Conservation (phyloP, 148 eudicot species). For the Rhododendron griersonianum region DNA sequence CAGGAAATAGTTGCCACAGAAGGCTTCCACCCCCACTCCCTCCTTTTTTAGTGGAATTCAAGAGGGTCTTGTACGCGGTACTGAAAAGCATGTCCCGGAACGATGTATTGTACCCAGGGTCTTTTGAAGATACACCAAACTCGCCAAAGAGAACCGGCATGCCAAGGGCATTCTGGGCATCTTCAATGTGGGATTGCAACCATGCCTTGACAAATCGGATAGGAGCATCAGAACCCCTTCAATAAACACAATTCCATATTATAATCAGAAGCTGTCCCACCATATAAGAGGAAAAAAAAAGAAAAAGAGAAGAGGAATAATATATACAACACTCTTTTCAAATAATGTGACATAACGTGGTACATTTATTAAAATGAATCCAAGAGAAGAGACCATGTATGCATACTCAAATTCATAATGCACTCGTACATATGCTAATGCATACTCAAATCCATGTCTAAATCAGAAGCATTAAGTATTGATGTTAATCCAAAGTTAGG, state of each 20-base stretch:
- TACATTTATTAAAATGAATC: background rate
- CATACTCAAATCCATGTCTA: background rate
- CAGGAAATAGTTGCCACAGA: constrained; percentile 80
- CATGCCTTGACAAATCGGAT: constrained; percentile 61
- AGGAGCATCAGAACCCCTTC: constrained; percentile 57
- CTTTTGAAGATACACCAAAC: constrained; percentile 69
- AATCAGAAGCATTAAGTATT: background rate
- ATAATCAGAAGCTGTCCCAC: background rate
- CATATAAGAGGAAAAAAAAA: background rate
- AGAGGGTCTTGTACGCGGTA: constrained; percentile 38
- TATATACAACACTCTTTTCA: background rate
- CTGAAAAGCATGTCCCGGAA: constrained; percentile 46
- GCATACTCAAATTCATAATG: background rate
- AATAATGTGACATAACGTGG: background rate
- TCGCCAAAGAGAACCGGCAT: constrained; percentile 74
- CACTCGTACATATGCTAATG: background rate
- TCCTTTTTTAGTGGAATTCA: constrained; percentile 63
- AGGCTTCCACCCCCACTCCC: constrained; percentile 77
- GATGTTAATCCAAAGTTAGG: background rate
- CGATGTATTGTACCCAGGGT: constrained; percentile 55
- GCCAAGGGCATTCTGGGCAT: constrained; percentile 52
- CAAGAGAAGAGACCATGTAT: background rate
- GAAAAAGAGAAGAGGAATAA: background rate
- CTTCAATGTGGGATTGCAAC: constrained; percentile 80
- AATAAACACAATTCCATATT: background rate